Evolutionary conservation across 1,139 yeast genomes (phyloP).

Genomic region (Yamadazyma pseudoaaseri): DNA sequence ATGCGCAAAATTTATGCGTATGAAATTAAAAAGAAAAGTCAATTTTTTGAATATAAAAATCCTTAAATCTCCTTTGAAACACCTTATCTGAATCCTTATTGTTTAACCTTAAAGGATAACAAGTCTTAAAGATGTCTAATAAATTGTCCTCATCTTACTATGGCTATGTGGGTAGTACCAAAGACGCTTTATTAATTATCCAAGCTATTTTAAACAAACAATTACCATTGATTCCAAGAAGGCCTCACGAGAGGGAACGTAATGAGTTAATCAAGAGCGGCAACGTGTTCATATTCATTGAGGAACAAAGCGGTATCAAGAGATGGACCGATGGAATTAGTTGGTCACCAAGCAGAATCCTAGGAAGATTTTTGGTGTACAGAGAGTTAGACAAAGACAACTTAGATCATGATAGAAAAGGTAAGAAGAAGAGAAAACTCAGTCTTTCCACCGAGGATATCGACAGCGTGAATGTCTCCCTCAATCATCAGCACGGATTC

Average conservation of each 20-base stretch:
- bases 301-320: slow-evolving; percentile 78
- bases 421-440: slow-evolving; percentile 28
- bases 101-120: not conserved
- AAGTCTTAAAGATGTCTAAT: slow-evolving; percentile 1
- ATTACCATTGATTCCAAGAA: slow-evolving; percentile 64
- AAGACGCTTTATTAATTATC: slow-evolving; percentile 79
- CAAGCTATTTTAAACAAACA: slow-evolving; percentile 70
- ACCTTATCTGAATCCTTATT: not conserved
- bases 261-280: slow-evolving; percentile 68
- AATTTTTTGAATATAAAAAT: slow-evolving; percentile 3
- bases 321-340: slow-evolving; percentile 94
- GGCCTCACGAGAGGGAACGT: slow-evolving; percentile 84
- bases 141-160: slow-evolving; percentile 58
- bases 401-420: slow-evolving; percentile 5
- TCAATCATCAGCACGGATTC: slow-evolving; percentile 55
- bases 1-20: slow-evolving; percentile 6
- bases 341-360: slow-evolving; percentile 88
- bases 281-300: slow-evolving; percentile 79
- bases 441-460: slow-evolving; percentile 15
- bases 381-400: slow-evolving; percentile 64
- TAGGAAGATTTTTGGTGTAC: slow-evolving; percentile 80
- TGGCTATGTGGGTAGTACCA: slow-evolving; percentile 79
- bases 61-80: slow-evolving; percentile 1
- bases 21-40: slow-evolving; percentile 4
- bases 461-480: slow-evolving; percentile 8